These are phyloP conservation scores for Candida cerambycidarum DNA, from an alignment of 805 yeast species.

Conservation along the genomic window DNA sequence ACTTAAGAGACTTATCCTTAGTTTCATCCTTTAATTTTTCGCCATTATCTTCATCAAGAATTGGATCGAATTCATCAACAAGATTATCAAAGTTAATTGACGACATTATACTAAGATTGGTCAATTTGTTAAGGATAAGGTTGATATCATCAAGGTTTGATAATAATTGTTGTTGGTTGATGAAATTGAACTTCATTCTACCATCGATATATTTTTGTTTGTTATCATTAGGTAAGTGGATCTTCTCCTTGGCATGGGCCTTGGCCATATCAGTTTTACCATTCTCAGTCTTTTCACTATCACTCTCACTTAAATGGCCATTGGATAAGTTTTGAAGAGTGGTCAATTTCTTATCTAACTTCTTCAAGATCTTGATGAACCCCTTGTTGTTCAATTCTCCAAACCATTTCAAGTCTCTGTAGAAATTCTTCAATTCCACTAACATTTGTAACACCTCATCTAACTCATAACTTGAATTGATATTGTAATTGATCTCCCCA, in stretches of 20 bases:
- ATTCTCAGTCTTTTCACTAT: background rate
- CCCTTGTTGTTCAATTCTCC: constrained; percentile 92
- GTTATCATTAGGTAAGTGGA: constrained; percentile 31
- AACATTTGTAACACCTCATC: constrained; percentile 51
- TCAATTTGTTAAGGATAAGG: constrained; percentile 43
- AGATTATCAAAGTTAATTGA: constrained; percentile 1
- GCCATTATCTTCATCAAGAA: constrained; percentile 42
- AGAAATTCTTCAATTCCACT: constrained; percentile 70
- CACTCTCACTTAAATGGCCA: constrained; percentile 11
- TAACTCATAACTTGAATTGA: constrained; percentile 40
- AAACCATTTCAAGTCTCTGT: constrained; percentile 88
- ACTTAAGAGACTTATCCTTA: constrained; percentile 46
- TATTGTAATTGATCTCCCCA: constrained; percentile 25
- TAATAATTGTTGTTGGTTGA: constrained; percentile 64
- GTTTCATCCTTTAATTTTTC: constrained; percentile 42
- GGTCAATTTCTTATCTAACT: constrained; percentile 74
- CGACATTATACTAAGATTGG: constrained; percentile 5
- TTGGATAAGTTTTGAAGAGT: constrained; percentile 20
- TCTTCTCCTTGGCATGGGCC: constrained; percentile 4
- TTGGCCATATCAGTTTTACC: too few species aligned
- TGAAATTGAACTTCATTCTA: constrained; percentile 72
- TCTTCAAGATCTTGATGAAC: constrained; percentile 82
- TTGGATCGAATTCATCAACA: constrained; percentile 2
- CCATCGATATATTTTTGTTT: constrained; percentile 51
- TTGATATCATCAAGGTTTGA: constrained; percentile 54